Base-by-base conservation (phyloP, 1,284 basidiomycete genomes). In the Phylloboletellus chloephorus region DNA sequence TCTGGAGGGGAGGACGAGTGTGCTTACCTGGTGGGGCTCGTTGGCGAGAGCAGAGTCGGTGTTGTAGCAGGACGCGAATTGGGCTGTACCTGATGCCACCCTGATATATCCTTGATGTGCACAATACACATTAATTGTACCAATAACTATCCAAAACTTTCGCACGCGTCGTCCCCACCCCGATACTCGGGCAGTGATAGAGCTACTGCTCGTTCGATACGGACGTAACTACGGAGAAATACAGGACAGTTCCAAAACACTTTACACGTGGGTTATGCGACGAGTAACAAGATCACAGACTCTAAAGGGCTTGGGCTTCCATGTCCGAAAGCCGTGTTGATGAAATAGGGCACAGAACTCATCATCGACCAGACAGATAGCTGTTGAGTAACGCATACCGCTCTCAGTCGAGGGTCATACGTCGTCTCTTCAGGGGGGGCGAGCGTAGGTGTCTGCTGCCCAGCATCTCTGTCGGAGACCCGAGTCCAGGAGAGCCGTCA, bases 341-440 rank as follows among this genome's bases (percentile, higher is more conserved):
- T 51, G 43, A 34, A 26, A 29, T 33, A 49, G 38, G 37, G 37
- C 37, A 49, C 50, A 43, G 24, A 45, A n/a, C n/a, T n/a, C 52
- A 50, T 42, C 36, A 56, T 35, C 24, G 34, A 41, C 23, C 28
- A 36, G 29, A 48, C 41, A 46, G 37, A 44, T 40, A 41, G 20
- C 41, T 23, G 26, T 37, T 24, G 26, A 21, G 16, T 17, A 39
- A 37, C 15, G n/a, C 16, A 41, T 19, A n/a, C 17, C n/a, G 26
- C 22, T 57, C 45, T 57, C 45, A 59, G 23, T 59, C 46, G 23
- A 43, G 17, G 20, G 47, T 56, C 50, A 62, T 68, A 50, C 72
- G 66, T 50, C 65, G 63, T 42, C 49, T 72, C 63, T 74, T 77
- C 39, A 60, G 49, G 8, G 70, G 72, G 6, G 73, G 73, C 13